A percentile compares a stretch with the other conserved stretches of the same genome.
phyloP scores from a whole-genome alignment of 1,139 yeast species.

The Candida labiduridarum region DNA sequence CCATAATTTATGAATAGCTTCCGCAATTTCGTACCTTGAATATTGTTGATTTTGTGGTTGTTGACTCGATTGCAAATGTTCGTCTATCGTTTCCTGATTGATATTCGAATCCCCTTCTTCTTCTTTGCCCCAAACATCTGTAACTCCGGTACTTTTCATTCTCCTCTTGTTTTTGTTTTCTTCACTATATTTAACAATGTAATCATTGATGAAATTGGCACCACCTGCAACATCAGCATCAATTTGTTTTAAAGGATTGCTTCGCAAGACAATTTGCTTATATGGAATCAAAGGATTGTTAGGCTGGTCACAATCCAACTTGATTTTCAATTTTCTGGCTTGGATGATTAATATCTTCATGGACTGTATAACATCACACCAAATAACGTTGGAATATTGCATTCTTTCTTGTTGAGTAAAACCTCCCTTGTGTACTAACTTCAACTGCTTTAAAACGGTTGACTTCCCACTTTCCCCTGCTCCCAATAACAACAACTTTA shows the following conservation, averaged over 20 bases:
- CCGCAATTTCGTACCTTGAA: constrained; percentile 54
- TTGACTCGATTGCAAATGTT: constrained; percentile 12
- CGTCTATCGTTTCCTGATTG: constrained; percentile 18
- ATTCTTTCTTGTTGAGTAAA: constrained; percentile 77
- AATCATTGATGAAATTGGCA: constrained; percentile 60
- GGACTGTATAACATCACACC: constrained; percentile 90
- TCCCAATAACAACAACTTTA: constrained; percentile 75
- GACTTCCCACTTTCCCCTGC: constrained; percentile 98
- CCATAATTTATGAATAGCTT: constrained; percentile 73
- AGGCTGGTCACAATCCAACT: constrained; percentile 61
- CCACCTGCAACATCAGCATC: constrained; percentile 77
- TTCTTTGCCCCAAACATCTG: constrained; percentile 37
- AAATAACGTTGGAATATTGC: constrained; percentile 86
- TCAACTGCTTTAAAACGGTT: constrained; percentile 92
- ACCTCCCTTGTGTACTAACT: constrained; percentile 83
- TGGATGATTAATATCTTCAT: constrained; percentile 82
- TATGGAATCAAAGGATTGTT: constrained; percentile 45
- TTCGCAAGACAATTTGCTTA: constrained; percentile 53
- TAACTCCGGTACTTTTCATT: constrained; percentile 57
- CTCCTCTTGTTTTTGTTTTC: constrained; percentile 51
- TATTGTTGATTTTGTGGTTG: constrained; percentile 9
- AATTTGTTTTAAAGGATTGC: constrained; percentile 62
- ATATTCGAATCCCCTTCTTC: constrained; percentile 15
- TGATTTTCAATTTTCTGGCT: constrained; percentile 63
- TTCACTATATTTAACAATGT: constrained; percentile 64